Percentiles rank a stretch among this genome's conserved stretches.
Conservation (phyloP, 2,329 filamentous ascomycete genomes). For the Stromatinia cepivora region DNA sequence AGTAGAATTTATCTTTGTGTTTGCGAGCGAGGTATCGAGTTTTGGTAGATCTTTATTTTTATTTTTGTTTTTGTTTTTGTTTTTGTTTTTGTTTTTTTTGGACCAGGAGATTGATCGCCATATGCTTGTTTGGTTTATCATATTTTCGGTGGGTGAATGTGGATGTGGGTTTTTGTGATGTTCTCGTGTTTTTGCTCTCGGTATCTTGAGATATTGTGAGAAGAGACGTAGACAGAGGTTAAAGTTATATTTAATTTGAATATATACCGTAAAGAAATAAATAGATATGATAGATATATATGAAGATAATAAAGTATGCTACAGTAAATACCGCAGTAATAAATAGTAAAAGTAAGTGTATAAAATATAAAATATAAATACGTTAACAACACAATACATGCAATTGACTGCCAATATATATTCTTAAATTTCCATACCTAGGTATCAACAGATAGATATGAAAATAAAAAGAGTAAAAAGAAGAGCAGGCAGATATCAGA, state of each 20-base stretch:
- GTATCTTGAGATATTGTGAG: not conserved
- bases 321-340: no score
- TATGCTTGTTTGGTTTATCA: not conserved
- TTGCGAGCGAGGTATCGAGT: not conserved
- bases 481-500: no score
- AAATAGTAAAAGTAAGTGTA: no score
- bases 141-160: not conserved
- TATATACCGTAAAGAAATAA: no score
- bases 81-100: not conserved
- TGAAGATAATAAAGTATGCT: no score
- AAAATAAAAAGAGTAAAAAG: no score
- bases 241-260: not conserved
- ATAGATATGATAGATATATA: no score
- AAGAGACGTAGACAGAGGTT: not conserved
- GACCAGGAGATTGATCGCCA: not conserved
- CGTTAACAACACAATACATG: no score
- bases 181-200: not conserved
- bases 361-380: no score
- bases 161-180: not conserved
- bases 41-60: not conserved
- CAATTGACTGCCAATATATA: no score
- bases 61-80: not conserved
- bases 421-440: no score
- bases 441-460: no score
- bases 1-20: not conserved